These are phyloP conservation scores for Kwoniella europaea DNA, from an alignment of 768 basidiomycete species.

Conservation along the genomic window DNA sequence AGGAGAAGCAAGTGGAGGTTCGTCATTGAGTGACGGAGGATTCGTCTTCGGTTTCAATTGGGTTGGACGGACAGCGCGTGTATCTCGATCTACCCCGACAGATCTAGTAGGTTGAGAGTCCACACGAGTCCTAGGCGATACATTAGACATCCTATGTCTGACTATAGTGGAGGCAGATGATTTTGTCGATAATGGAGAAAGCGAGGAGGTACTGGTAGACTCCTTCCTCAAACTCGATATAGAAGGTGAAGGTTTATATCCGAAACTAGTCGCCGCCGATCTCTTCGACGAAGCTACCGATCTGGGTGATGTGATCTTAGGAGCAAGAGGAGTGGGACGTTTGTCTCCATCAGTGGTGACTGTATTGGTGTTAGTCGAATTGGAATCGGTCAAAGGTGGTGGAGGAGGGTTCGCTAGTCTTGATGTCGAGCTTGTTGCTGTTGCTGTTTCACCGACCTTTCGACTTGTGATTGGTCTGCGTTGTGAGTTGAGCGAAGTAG, in stretches of 20 bases:
- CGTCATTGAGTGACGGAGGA: background rate
- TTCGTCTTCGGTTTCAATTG: too few species aligned
- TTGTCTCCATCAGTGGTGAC: background rate
- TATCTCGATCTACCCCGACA: too few species aligned
- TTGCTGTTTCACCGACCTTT: background rate
- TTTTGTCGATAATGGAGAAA: background rate
- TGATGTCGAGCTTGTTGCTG: background rate
- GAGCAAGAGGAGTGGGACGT: background rate
- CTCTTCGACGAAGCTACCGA: background rate
- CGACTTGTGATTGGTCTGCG: background rate
- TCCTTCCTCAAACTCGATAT: slow-evolving; percentile 26
- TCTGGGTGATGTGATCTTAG: background rate
- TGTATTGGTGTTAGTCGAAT: background rate
- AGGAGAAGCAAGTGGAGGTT: background rate
- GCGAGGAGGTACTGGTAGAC: slow-evolving; percentile 9
- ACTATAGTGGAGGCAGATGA: background rate
- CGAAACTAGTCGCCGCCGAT: background rate
- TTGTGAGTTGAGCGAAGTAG: background rate
- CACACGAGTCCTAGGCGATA: background rate
- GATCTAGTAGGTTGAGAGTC: background rate
- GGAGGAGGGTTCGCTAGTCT: background rate
- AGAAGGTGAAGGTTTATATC: slow-evolving; percentile 13
- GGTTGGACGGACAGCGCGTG: too few species aligned
- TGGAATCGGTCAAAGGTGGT: background rate
- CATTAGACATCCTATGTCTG: background rate